Percentiles rank a stretch among this genome's conserved stretches.
Conservation (phyloP, 2,329 filamentous ascomycete species). For the Exophiala oligosperma region DNA sequence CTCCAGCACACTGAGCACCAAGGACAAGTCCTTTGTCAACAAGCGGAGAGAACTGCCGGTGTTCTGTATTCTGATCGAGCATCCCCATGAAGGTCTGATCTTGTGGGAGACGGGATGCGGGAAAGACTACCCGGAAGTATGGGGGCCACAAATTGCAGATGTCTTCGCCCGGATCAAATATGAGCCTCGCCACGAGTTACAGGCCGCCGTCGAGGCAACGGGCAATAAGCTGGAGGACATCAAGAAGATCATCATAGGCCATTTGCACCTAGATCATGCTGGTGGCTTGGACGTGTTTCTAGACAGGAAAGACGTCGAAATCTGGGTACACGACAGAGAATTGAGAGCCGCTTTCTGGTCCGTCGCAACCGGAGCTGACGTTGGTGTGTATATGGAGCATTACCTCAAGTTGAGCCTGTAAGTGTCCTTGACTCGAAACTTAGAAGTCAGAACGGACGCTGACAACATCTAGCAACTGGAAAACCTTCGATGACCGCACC, state of each 20-base stretch:
- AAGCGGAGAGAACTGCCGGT: slow-evolving; percentile 78
- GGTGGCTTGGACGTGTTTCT: slow-evolving; percentile 28
- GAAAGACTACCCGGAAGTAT: slow-evolving; percentile 29
- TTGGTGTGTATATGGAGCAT: slow-evolving; percentile 29
- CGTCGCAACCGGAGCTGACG: slow-evolving; percentile 28
- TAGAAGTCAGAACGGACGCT: not conserved
- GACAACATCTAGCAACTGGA: slow-evolving; percentile 24
- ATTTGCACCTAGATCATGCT: slow-evolving; percentile 29
- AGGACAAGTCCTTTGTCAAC: slow-evolving; percentile 53
- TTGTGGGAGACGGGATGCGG: slow-evolving; percentile 30
- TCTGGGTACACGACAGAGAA: slow-evolving; percentile 29
- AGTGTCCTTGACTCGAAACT: not conserved
- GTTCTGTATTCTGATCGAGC: slow-evolving; percentile 50
- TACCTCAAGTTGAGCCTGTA: slow-evolving; percentile 29
- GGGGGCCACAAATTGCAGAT: slow-evolving; percentile 25
- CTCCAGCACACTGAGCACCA: slow-evolving; percentile 24
- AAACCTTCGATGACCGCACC: slow-evolving; percentile 28
- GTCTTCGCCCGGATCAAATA: slow-evolving; percentile 27
- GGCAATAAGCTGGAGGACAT: slow-evolving; percentile 30
- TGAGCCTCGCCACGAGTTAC: slow-evolving; percentile 27
- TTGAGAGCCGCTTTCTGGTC: slow-evolving; percentile 27
- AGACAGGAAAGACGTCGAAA: slow-evolving; percentile 25
- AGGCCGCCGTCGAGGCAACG: slow-evolving; percentile 27
- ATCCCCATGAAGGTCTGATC: slow-evolving; percentile 30
- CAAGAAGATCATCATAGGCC: slow-evolving; percentile 31